Evolutionary conservation across 1,284 basidiomycete genomes (phyloP).

Genomic region (Marasmius oreades): DNA sequence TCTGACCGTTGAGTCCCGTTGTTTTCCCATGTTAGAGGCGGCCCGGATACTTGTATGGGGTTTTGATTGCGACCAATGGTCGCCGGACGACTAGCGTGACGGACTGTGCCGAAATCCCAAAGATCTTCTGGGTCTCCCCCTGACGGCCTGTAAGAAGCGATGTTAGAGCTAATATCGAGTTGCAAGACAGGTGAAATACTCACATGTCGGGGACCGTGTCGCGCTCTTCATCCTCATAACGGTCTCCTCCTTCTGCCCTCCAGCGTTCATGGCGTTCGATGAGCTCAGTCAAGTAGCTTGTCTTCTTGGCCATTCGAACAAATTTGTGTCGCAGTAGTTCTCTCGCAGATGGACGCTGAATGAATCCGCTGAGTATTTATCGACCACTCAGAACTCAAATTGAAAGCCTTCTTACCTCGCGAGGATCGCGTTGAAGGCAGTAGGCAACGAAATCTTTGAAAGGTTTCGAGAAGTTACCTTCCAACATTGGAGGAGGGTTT

Average conservation of each 20-base stretch:
- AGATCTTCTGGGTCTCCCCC: constrained; percentile 76
- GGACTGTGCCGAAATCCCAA: constrained; percentile 94
- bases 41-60: constrained; percentile 56
- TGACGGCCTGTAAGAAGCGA: constrained; percentile 35
- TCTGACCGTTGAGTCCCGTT: constrained; percentile 36
- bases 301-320: constrained; percentile 91
- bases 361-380: constrained; percentile 6
- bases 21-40: constrained; percentile 74
- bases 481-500: constrained; percentile 90
- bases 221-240: constrained; percentile 68
- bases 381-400: neutral
- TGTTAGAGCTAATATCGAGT: constrained; percentile 8
- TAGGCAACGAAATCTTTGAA: constrained; percentile 94
- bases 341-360: constrained; percentile 86
- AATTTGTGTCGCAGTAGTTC: constrained; percentile 97
- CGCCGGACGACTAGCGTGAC: constrained; percentile 51
- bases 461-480: constrained; percentile 84
- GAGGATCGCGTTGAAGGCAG: constrained; percentile 92
- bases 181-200: constrained; percentile 19
- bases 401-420: constrained; percentile 60
- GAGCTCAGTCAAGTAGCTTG: constrained; percentile 89
- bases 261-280: constrained; percentile 94
- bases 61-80: constrained; percentile 64
- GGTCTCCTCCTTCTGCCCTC: constrained; percentile 87
- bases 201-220: constrained; percentile 59